phyloP scores from a whole-genome alignment of 352 stramenopile species.

The Pythium phragmitis region DNA sequence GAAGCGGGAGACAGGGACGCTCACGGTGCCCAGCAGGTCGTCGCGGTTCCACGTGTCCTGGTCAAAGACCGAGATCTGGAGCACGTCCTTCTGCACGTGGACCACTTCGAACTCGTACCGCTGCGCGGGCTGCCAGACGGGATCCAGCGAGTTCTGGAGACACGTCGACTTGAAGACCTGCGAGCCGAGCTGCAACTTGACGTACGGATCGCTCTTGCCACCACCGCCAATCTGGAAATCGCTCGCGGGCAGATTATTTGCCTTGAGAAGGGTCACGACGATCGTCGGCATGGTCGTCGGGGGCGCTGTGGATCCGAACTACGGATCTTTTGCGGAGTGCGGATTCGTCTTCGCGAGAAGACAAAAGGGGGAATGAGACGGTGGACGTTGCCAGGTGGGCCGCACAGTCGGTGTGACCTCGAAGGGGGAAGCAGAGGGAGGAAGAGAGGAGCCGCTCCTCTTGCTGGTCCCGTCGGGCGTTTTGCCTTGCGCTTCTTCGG shows the following conservation, averaged over 20 bases:
- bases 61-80: slow-evolving; percentile 64
- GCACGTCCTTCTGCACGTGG: slow-evolving; percentile 39
- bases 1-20: slow-evolving; percentile 51
- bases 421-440: not conserved
- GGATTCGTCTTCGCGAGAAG: not conserved
- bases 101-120: slow-evolving; percentile 68
- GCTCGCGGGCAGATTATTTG: slow-evolving; percentile 62
- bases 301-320: not conserved
- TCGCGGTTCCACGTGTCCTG: slow-evolving; percentile 66
- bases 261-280: slow-evolving; percentile 61
- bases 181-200: slow-evolving; percentile 53
- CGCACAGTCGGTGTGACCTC: not conserved
- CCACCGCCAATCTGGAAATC: slow-evolving; percentile 52
- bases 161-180: slow-evolving; percentile 52
- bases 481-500: not conserved
- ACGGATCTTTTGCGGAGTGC: too few relatives aligned
- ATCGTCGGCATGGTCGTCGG: slow-evolving; percentile 52
- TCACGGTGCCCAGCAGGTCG: slow-evolving; percentile 55
- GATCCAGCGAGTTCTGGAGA: slow-evolving; percentile 49
- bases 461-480: not conserved
- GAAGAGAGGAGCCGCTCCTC: not conserved
- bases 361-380: not conserved
- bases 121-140: slow-evolving; percentile 72
- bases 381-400: not conserved
- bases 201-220: slow-evolving; percentile 71